These are phyloP conservation scores for Nitzschia sp. DNA, from an alignment of 108 stramenopile genomes.

Conservation along the genomic window DNA sequence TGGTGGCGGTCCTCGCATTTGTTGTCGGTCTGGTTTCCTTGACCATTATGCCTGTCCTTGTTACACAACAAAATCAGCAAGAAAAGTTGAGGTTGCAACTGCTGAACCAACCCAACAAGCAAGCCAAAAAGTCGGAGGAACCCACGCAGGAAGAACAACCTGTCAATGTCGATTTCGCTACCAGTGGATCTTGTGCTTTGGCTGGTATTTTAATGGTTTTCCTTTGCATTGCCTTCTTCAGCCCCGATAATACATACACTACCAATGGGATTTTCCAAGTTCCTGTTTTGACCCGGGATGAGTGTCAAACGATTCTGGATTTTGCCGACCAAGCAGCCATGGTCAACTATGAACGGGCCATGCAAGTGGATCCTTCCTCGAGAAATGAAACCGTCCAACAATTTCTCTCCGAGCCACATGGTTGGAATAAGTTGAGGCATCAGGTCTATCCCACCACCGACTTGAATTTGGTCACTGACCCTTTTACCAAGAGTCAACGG, in stretches of 20 bases:
- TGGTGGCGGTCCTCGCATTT: conserved; percentile 4
- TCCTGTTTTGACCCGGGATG: conserved; percentile 55
- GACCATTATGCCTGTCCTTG: conserved; percentile 27
- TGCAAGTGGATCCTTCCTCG: neutral
- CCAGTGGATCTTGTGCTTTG: neutral
- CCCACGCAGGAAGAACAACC: neutral
- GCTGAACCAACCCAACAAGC: neutral
- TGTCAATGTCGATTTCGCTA: neutral
- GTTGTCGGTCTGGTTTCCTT: conserved; percentile 21
- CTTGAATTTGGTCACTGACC: conserved; percentile 63
- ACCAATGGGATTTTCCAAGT: conserved; percentile 46
- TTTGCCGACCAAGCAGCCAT: conserved; percentile 53
- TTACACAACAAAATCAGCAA: conserved; percentile 2
- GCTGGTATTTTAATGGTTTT: neutral
- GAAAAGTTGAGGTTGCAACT: neutral
- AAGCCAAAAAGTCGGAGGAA: neutral
- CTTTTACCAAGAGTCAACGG: conserved; percentile 50
- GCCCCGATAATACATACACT: conserved; percentile 53
- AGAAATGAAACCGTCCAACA: conserved; percentile 1
- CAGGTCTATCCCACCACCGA: conserved; percentile 63
- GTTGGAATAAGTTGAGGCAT: conserved; percentile 68
- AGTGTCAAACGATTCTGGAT: conserved; percentile 51
- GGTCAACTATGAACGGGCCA: conserved; percentile 33
- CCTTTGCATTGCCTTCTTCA: conserved; percentile 25
- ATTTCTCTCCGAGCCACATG: conserved; percentile 34